Evolutionary conservation across 208 protist genomes (phyloP).

Genomic region (Leishmania aethiopica): DNA sequence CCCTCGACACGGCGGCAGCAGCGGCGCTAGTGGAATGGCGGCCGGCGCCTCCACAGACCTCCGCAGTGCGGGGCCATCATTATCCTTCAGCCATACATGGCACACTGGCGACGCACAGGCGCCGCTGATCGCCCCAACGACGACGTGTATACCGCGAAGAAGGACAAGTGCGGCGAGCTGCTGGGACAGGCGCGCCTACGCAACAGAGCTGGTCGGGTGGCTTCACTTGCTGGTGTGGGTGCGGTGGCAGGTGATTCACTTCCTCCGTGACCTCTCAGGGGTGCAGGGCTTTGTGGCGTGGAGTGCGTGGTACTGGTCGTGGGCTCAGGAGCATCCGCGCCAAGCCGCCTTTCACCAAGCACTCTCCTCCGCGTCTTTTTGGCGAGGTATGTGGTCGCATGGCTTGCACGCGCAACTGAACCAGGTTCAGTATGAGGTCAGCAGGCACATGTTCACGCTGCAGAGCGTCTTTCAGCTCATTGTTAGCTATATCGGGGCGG

Average conservation of each 20-base stretch:
- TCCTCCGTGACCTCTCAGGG: slow-evolving; percentile 54
- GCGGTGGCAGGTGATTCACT: slow-evolving; percentile 47
- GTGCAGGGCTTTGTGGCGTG: slow-evolving; percentile 62
- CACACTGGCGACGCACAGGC: not conserved
- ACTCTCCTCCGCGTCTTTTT: slow-evolving; percentile 45
- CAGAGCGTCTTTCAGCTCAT: slow-evolving; percentile 55
- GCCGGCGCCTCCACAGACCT: not conserved
- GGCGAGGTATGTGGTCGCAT: slow-evolving; percentile 31
- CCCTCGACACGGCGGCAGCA: not conserved
- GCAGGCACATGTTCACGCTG: slow-evolving; percentile 51
- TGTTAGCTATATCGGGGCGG: slow-evolving; percentile 55
- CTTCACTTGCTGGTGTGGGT: slow-evolving; percentile 62
- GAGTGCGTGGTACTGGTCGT: slow-evolving; percentile 76
- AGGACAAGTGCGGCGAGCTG: not conserved
- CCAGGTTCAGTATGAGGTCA: slow-evolving; percentile 33
- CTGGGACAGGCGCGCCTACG: slow-evolving; percentile 18
- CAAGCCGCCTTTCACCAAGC: slow-evolving; percentile 50
- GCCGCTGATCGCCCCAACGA: no score
- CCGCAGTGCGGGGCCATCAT: not conserved
- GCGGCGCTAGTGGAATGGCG: not conserved
- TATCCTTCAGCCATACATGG: slow-evolving; percentile 1
- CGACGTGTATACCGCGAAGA: not conserved
- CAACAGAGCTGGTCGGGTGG: slow-evolving; percentile 54
- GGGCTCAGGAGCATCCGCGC: slow-evolving; percentile 53
- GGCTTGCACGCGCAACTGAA: slow-evolving; percentile 23